A percentile compares a stretch with the other conserved stretches of the same genome.
Conservation (phyloP, 129 eudicot species). For the Helichrysum umbraculigerum region DNA sequence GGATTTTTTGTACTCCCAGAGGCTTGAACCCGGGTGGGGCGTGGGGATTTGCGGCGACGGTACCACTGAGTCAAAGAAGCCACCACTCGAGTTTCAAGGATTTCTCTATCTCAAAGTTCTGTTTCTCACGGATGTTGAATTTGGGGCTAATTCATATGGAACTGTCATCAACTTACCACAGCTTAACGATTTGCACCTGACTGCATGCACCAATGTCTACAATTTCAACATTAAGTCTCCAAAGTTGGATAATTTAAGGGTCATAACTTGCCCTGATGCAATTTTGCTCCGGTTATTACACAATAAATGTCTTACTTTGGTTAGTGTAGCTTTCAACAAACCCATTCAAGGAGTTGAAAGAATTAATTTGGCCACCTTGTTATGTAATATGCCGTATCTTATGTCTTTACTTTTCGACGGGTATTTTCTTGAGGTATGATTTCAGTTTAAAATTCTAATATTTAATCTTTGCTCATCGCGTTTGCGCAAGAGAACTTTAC, state of each 20-base stretch:
- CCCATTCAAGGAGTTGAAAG: neutral
- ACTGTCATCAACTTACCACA: slow-evolving; percentile 12
- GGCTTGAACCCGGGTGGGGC: too few species aligned
- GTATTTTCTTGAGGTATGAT: neutral
- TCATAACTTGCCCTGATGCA: slow-evolving; percentile 5
- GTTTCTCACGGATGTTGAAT: neutral
- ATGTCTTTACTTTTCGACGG: too few species aligned
- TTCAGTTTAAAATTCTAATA: neutral
- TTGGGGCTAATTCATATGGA: slow-evolving; percentile 1
- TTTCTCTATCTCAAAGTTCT: slow-evolving; percentile 16
- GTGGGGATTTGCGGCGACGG: too few species aligned
- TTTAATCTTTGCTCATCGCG: neutral
- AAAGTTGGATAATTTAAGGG: neutral
- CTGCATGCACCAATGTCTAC: neutral
- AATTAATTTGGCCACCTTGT: neutral
- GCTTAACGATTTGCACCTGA: neutral
- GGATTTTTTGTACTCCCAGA: too few species aligned
- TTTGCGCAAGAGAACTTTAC: too few species aligned
- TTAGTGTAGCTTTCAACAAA: neutral
- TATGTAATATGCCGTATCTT: too few species aligned
- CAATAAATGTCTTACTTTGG: neutral
- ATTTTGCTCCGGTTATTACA: neutral
- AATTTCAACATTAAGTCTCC: slow-evolving; percentile 18
- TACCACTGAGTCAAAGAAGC: too few species aligned
- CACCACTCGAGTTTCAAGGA: slow-evolving; percentile 18